These are phyloP conservation scores for Plasmodium gaboni DNA, from an alignment of 169 alveolate species.

Conservation along the genomic window DNA sequence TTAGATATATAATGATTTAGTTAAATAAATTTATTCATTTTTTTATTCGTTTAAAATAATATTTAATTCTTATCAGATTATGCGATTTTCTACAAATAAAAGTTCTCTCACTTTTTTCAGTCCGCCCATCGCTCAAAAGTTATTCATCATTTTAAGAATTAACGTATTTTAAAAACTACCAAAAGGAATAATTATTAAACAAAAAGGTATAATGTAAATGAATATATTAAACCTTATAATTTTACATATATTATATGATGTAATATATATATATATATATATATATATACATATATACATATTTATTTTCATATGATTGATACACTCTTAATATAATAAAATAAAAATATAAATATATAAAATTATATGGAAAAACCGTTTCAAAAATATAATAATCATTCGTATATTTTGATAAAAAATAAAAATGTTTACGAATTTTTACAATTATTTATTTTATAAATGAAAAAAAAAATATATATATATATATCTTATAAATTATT, in stretches of 20 bases:
- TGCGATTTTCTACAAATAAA: slow-evolving; percentile 75
- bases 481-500: no score
- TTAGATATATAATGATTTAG: background rate
- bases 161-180: background rate
- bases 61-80: slow-evolving; percentile 71
- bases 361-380: no score
- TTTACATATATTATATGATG: no score
- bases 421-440: no score
- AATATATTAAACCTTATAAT: background rate
- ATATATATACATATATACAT: background rate
- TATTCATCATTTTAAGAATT: slow-evolving; percentile 76
- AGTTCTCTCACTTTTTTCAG: slow-evolving; percentile 54
- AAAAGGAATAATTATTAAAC: no score
- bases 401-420: no score
- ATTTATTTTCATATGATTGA: background rate
- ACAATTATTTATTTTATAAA: no score
- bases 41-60: background rate
- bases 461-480: no score
- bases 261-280: slow-evolving; percentile 5
- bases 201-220: background rate
- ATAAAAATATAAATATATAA: background rate
- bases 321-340: background rate
- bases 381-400: no score
- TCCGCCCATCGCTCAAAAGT: slow-evolving; percentile 78
- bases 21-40: background rate